Evolutionary conservation across 2,329 filamentous ascomycete genomes (phyloP), one percentile per base, ranked within the genome.

Genomic region (Xylaria sp.): DNA sequence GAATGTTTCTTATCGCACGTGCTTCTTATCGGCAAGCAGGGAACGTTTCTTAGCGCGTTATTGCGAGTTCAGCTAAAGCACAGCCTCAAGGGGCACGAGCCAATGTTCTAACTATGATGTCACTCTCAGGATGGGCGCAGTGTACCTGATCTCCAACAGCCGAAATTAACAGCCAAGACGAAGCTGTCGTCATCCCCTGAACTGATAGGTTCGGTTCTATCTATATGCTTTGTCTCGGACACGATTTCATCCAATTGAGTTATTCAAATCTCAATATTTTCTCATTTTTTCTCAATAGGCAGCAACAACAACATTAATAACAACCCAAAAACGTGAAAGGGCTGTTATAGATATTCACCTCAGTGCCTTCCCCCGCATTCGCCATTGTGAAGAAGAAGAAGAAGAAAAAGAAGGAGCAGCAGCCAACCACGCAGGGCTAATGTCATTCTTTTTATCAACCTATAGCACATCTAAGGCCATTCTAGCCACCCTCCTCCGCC

Each of bases 141-240:
- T 10, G 33, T 53, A 23, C 42, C 42, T 44, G 7, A 13, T 28
- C 36, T 40, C 38, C 13, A 51, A 11, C 20, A 6, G 46, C 46
- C 49, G 3, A 26, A 23, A 17, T 20, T 26, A n/a, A 38, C 10
- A 17, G 20, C n/a, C 13, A 57, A 28, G 40, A 36, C 31, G 36
- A 38, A 59, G 17, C 17, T 40, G 42, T 54, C 53, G 53, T 67
- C 54, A 59, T 63, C 38, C 6, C 17, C 33, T 46, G 17, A 54
- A 33, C 49, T 62, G 9, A 20, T 36, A 36, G 28, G 49, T 36
- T 28, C 17, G 31, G 26, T 10, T 48, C 46, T 53, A n/a, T 10
- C 7, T 33, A 10, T 28, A 31, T 33, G 17, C 31, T 23, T 17
- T n/a, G 31, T 23, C 31, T 36, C 3, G 3, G 28, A 11, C 23